phyloP scores from a whole-genome alignment of 192 early-diverging fungal genomes.

The Linnemannia hyalina region DNA sequence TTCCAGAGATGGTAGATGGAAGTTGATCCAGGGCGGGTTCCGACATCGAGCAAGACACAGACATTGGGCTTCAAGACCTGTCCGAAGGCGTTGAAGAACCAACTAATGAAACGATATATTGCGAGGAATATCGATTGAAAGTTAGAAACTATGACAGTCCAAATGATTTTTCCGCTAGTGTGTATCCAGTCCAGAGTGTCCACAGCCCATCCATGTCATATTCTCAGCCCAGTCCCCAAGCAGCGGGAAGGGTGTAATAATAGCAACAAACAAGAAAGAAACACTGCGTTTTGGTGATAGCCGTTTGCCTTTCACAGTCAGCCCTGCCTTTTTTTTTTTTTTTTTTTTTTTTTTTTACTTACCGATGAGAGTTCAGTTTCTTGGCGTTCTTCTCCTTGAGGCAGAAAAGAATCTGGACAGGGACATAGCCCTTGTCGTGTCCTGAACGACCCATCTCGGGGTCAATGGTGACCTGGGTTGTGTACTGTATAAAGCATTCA shows the following conservation, averaged over 20 bases:
- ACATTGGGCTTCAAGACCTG: conserved; percentile 69
- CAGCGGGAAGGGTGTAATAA: not conserved
- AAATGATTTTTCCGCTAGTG: not conserved
- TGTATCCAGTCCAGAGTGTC: not conserved
- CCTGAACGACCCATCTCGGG: conserved; percentile 80
- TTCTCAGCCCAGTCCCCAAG: not conserved
- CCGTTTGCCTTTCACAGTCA: not conserved
- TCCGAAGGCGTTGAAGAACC: conserved; percentile 80
- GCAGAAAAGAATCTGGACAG: conserved; percentile 87
- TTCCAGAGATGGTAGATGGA: conserved; percentile 81
- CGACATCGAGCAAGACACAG: conserved; percentile 75
- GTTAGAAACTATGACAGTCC: not conserved
- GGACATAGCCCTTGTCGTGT: conserved; percentile 73
- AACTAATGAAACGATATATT: conserved; percentile 36
- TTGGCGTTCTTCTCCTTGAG: conserved; percentile 95
- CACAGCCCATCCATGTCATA: not conserved
- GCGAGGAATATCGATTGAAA: not conserved
- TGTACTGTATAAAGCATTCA: conserved; percentile 67
- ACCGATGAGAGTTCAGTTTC: conserved; percentile 89
- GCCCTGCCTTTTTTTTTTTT: conserved; percentile 72
- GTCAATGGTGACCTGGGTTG: conserved; percentile 81
- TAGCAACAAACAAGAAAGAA: not conserved
- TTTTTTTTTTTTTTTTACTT: conserved; percentile 81
- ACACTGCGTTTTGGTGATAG: not conserved
- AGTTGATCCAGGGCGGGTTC: conserved; percentile 69